Base-by-base conservation (phyloP, 495 filamentous ascomycete genomes). In the Hypoxylon intermedium region DNA sequence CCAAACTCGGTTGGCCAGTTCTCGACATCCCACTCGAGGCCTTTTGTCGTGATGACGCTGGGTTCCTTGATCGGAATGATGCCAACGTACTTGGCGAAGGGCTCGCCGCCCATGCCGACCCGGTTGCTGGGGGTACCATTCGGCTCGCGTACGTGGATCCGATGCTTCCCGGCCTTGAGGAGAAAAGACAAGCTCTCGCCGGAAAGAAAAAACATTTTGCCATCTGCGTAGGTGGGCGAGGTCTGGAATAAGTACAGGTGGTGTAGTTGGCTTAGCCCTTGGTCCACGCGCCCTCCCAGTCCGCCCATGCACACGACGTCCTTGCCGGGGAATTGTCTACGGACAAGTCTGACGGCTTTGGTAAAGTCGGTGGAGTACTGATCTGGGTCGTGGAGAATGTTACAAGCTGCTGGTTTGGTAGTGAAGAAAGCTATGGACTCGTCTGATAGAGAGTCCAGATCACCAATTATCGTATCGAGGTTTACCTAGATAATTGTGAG, bases 11-110 rank as follows among this genome's bases (percentile, higher is more conserved):
- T 97, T 57, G 79, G 73, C 89, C 91, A 93, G 49, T 89, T 77
- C 53, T 79, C 59, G 1, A 98, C 88, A 73, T 98, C 91, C 93
- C 94, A 98, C 67, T 93, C 86, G 38, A 98, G 76, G 0, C 94
- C 94, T 0, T 75, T 71, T 0, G 91, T 95, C 2, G 83, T 89
- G 59, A 98, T 89, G 2, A 79, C 57, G 31, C 89, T 85, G 3
- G 87, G 85, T 18, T 86, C 87, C 24, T 83, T 87, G 13, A 97
- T 71, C 0, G 94, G 94, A 46, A 98, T 80, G 42, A 98, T 91
- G 0, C 94, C 94, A 12, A 92, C 84, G 69, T 90, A 86, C 63
- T 88, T 84, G 9, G 66, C 79, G 44, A 85, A 79, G 5, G 73
- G 72, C 9, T 81, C 63, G 26, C 71, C 57, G 5, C 41, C 56